Conservation (phyloP, 805 yeast species). For the Phaffomyces opuntiae region DNA sequence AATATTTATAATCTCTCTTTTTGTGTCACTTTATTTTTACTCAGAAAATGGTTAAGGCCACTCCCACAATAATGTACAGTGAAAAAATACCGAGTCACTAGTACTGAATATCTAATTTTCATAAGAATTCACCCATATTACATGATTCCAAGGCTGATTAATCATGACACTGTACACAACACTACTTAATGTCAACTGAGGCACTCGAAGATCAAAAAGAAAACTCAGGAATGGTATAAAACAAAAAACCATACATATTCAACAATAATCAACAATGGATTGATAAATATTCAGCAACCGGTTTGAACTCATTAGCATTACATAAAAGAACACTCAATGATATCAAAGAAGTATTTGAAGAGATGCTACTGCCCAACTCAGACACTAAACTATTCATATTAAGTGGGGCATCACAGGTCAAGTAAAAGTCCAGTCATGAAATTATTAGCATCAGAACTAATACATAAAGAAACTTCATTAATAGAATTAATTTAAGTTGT, state of each 20-base stretch:
- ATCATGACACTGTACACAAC: too few species aligned
- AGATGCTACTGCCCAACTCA: constrained; percentile 33
- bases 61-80: neutral
- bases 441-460: constrained; percentile 43
- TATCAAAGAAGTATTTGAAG: constrained; percentile 36
- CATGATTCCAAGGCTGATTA: too few species aligned
- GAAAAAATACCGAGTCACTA: too few species aligned
- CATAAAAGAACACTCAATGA: constrained; percentile 66
- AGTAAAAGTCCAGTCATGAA: constrained; percentile 72
- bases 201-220: neutral
- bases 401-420: constrained; percentile 79
- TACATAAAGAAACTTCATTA: constrained; percentile 14
- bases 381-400: constrained; percentile 47
- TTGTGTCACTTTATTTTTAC: too few species aligned
- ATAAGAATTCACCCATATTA: too few species aligned
- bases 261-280: constrained; percentile 40
- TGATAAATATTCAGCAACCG: constrained; percentile 53
- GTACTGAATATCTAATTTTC: too few species aligned
- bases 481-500: constrained; percentile 31
- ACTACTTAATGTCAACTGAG: neutral
- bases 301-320: constrained; percentile 46
- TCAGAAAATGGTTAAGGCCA: neutral
- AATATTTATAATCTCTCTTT: too few species aligned
- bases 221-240: neutral
- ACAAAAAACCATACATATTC: too few species aligned